phyloP scores from a whole-genome alignment of 345 rosid genomes.

The Pseudoturritis turrita region DNA sequence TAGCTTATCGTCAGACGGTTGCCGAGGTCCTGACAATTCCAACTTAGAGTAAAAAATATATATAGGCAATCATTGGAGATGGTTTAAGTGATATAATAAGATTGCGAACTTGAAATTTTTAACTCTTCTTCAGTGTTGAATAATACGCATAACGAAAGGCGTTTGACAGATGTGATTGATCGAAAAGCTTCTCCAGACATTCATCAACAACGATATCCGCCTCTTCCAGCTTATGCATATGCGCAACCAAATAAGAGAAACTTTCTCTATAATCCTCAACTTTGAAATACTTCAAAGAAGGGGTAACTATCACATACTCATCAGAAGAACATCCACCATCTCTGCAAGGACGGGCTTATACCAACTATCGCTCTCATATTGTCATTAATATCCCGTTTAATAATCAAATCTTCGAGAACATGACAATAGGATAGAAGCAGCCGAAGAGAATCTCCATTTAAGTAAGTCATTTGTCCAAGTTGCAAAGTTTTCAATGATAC shows the following conservation, averaged over 20 bases:
- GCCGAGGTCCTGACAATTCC: no score
- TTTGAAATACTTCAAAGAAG: neutral
- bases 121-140: neutral
- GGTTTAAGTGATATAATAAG: no score
- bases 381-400: neutral
- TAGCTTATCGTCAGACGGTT: no score
- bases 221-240: neutral
- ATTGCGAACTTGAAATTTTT: neutral
- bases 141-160: neutral
- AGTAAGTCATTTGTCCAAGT: neutral
- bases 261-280: neutral
- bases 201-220: neutral
- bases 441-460: neutral
- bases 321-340: neutral
- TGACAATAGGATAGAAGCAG: neutral
- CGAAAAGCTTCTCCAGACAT: neutral
- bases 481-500: neutral
- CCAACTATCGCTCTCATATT: neutral
- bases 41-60: no score
- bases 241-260: neutral
- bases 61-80: no score
- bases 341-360: neutral
- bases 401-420: neutral
- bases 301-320: neutral
- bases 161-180: neutral